A percentile compares a stretch with the other conserved stretches of the same genome.
Conservation (phyloP, 2,329 filamentous ascomycete species). For the Fusarium sambucinum region DNA sequence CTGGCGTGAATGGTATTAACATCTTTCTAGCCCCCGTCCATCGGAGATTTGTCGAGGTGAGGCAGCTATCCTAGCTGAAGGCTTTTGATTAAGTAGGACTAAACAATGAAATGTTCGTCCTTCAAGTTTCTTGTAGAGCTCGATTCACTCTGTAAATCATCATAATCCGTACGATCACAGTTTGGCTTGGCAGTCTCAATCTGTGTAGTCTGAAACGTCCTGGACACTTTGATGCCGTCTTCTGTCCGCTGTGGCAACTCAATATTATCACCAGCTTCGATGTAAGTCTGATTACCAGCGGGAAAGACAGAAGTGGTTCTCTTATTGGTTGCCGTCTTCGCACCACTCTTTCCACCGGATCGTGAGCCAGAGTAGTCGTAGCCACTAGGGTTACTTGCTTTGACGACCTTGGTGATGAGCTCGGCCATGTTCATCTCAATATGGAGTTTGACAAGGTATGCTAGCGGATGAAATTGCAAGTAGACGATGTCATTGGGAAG, state of each 20-base stretch:
- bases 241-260: slow-evolving; percentile 35
- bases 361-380: slow-evolving; percentile 44
- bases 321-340: slow-evolving; percentile 18
- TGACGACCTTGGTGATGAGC: slow-evolving; percentile 59
- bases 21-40: neutral
- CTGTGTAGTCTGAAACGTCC: slow-evolving; percentile 44
- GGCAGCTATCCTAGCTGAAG: too few species aligned
- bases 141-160: slow-evolving; percentile 45
- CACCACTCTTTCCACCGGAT: slow-evolving; percentile 38
- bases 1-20: too few species aligned
- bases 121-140: slow-evolving; percentile 45
- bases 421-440: slow-evolving; percentile 68
- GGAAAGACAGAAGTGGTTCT: slow-evolving; percentile 40
- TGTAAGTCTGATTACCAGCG: slow-evolving; percentile 36
- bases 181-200: slow-evolving; percentile 35
- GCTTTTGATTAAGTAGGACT: too few species aligned
- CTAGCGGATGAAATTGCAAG: slow-evolving; percentile 64
- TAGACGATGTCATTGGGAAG: slow-evolving; percentile 49
- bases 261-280: slow-evolving; percentile 41
- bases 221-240: slow-evolving; percentile 44
- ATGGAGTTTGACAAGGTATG: slow-evolving; percentile 65
- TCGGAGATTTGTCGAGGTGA: neutral
- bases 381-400: slow-evolving; percentile 44
- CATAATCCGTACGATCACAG: slow-evolving; percentile 34
- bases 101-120: slow-evolving; percentile 27